phyloP scores from a whole-genome alignment of 2,329 filamentous ascomycete genomes.

The Aspergillus brasiliensis region DNA sequence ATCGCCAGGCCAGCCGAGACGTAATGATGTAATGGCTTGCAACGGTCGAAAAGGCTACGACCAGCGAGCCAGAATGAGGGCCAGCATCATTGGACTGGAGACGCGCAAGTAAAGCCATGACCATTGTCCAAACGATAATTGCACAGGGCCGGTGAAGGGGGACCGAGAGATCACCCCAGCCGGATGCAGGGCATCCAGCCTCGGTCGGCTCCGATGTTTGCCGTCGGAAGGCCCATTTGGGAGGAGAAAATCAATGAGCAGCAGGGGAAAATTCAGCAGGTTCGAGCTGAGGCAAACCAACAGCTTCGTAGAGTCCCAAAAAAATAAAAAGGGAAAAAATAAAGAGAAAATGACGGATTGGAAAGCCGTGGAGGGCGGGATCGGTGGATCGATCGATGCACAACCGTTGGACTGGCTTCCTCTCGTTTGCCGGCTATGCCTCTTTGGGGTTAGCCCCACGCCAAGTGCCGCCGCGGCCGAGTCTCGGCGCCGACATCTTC shows the following conservation, averaged over 20 bases:
- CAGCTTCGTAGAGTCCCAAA: neutral
- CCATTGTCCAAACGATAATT: conserved; percentile 10
- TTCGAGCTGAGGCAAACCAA: neutral
- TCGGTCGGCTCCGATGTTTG: conserved; percentile 26
- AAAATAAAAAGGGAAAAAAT: too few relatives aligned
- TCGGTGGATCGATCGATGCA: conserved; percentile 18
- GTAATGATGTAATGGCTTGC: conserved; percentile 17
- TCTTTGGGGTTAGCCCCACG: neutral
- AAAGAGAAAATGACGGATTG: neutral
- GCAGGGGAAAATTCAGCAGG: conserved; percentile 6
- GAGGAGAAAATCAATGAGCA: neutral
- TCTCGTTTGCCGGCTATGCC: neutral
- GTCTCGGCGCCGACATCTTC: conserved; percentile 18
- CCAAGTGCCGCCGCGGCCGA: conserved; percentile 15
- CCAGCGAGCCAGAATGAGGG: neutral
- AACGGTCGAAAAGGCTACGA: neutral
- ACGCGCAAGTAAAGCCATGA: neutral
- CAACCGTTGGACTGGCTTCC: conserved; percentile 14
- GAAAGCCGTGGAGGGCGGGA: conserved; percentile 5
- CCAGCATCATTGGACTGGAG: neutral
- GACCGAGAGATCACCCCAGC: conserved; percentile 30
- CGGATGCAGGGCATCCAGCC: conserved; percentile 25
- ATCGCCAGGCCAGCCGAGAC: conserved; percentile 8
- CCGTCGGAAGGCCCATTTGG: conserved; percentile 4
- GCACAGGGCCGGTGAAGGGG: conserved; percentile 19